A percentile compares a stretch with the other conserved stretches of the same genome.
Evolutionary conservation across 768 basidiomycete species (phyloP).

Genomic region (Amanita polypyramis): DNA sequence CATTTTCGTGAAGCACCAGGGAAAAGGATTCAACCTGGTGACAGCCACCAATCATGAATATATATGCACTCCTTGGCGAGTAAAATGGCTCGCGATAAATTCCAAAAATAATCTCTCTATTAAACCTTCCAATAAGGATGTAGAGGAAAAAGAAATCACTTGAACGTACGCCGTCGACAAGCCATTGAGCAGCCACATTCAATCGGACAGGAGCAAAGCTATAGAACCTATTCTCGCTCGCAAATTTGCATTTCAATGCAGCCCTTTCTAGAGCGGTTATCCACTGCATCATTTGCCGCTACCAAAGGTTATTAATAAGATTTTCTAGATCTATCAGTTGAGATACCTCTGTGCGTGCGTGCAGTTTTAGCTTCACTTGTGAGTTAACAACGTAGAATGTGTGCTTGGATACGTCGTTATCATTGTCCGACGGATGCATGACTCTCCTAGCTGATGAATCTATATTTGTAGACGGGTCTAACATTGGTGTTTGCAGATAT

Average conservation of each 20-base stretch:
- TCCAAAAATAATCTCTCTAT: slow-evolving; percentile 98
- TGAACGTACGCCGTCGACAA: slow-evolving; percentile 83
- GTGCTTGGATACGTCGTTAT: slow-evolving; percentile 71
- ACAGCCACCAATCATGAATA: slow-evolving; percentile 99
- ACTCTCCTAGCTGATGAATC: slow-evolving; percentile 34
- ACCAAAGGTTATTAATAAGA: slow-evolving; percentile 1
- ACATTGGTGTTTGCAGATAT: slow-evolving; percentile 42
- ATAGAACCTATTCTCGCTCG: slow-evolving; percentile 76
- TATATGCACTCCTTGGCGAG: slow-evolving; percentile 84
- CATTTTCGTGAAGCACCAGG: background rate
- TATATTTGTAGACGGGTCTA: slow-evolving; percentile 73
- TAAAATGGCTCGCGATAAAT: slow-evolving; percentile 81
- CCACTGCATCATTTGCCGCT: slow-evolving; percentile 97
- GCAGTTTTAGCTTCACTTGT: slow-evolving; percentile 79
- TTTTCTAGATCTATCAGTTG: background rate
- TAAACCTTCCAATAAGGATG: background rate
- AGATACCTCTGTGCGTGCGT: slow-evolving; percentile 76
- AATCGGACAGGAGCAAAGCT: slow-evolving; percentile 89
- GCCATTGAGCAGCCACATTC: slow-evolving; percentile 95
- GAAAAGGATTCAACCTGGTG: slow-evolving; percentile 47
- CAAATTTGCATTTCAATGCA: slow-evolving; percentile 67
- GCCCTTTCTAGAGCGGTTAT: slow-evolving; percentile 84
- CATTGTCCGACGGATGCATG: slow-evolving; percentile 16
- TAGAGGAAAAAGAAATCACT: background rate
- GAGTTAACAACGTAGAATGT: slow-evolving; percentile 92